These are phyloP conservation scores for Cytospora piceae DNA, from an alignment of 2,329 filamentous ascomycete species.

Conservation along the genomic window DNA sequence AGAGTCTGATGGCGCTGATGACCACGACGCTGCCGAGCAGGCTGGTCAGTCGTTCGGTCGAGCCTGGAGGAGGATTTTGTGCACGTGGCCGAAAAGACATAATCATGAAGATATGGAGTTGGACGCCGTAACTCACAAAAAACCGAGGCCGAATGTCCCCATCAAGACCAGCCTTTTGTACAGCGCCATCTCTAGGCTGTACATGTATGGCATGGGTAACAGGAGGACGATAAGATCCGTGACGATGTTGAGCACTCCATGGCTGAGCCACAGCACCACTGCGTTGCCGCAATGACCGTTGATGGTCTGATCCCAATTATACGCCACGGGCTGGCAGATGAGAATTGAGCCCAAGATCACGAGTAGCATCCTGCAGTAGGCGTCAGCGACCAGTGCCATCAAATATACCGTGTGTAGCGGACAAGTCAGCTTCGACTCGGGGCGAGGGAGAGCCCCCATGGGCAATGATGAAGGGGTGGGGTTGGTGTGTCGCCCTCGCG, in stretches of 20 bases:
- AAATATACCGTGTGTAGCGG: background rate
- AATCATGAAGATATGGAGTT: too few species aligned
- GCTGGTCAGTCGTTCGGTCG: background rate
- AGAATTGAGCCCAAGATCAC: slow-evolving; percentile 34
- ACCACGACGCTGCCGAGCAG: slow-evolving; percentile 29
- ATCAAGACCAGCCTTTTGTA: slow-evolving; percentile 17
- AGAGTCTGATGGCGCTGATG: slow-evolving; percentile 42
- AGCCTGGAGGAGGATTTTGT: background rate
- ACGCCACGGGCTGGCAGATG: slow-evolving; percentile 21
- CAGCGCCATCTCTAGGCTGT: slow-evolving; percentile 12
- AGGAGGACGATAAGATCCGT: slow-evolving; percentile 14
- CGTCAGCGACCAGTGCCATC: background rate
- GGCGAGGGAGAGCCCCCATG: too few species aligned
- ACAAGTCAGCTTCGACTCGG: too few species aligned
- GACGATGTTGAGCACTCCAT: slow-evolving; percentile 8
- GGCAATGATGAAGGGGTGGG: background rate
- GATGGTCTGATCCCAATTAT: slow-evolving; percentile 20
- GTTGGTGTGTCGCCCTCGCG: too few species aligned
- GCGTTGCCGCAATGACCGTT: slow-evolving; percentile 1
- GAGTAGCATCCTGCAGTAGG: slow-evolving; percentile 6
- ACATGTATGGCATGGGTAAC: slow-evolving; percentile 16
- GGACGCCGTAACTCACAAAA: background rate
- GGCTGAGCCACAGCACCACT: background rate
- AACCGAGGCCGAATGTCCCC: slow-evolving; percentile 7
- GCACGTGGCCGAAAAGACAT: too few species aligned